phyloP scores from a whole-genome alignment of 1,284 basidiomycete genomes.

The Gymnopus androsaceus region DNA sequence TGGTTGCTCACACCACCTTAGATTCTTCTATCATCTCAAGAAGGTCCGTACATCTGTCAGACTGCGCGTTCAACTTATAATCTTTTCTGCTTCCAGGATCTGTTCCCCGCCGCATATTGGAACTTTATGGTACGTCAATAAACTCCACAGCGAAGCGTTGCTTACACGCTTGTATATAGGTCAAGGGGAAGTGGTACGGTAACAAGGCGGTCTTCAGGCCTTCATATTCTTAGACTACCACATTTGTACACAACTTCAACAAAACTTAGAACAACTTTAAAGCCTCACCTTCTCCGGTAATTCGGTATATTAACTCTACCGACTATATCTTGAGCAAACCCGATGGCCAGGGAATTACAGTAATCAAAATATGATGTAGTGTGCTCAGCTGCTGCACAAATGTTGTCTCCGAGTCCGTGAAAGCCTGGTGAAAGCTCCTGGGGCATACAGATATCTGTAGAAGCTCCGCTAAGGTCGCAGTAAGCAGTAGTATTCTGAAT shows the following conservation, averaged over 20 bases:
- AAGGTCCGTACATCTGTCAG: constrained; percentile 50
- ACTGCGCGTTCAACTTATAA: neutral
- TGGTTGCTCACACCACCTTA: constrained; percentile 28
- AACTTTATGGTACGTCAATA: constrained; percentile 63
- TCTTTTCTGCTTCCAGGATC: constrained; percentile 41
- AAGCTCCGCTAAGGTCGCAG: neutral
- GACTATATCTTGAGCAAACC: neutral
- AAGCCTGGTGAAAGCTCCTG: no score
- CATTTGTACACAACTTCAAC: neutral
- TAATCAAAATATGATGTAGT: no score
- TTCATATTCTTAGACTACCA: constrained; percentile 27
- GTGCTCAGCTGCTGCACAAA: neutral
- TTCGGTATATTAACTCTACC: neutral
- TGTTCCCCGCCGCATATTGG: constrained; percentile 93
- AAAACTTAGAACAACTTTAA: no score
- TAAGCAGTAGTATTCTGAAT: neutral
- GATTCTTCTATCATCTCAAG: constrained; percentile 89
- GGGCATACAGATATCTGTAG: neutral
- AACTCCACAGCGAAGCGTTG: neutral
- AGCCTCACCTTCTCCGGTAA: no score
- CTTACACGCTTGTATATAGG: constrained; percentile 34
- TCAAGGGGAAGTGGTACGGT: constrained; percentile 73
- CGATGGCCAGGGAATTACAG: neutral
- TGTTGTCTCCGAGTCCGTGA: neutral
- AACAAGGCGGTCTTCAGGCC: constrained; percentile 54